Evolutionary conservation across 2,329 filamentous ascomycete genomes (phyloP).

Genomic region (Nannizziopsis arthrosporioides): DNA sequence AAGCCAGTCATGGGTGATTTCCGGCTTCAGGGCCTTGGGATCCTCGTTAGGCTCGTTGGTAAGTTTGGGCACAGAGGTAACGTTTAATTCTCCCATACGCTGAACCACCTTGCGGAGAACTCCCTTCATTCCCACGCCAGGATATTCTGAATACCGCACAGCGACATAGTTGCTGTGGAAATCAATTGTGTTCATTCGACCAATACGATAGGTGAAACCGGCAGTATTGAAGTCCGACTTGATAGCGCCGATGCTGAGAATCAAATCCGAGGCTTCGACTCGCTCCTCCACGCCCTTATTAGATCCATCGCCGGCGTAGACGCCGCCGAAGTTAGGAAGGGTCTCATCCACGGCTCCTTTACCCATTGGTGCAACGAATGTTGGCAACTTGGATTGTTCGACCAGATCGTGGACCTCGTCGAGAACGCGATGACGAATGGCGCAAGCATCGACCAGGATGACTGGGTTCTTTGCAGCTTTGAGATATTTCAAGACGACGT

Average conservation of each 20-base stretch:
- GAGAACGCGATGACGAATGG: slow-evolving; percentile 60
- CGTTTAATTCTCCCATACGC: slow-evolving; percentile 45
- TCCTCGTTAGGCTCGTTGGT: slow-evolving; percentile 38
- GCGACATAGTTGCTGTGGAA: slow-evolving; percentile 63
- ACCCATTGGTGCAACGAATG: slow-evolving; percentile 76
- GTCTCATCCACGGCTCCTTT: slow-evolving; percentile 70
- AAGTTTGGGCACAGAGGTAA: slow-evolving; percentile 43
- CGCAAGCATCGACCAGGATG: slow-evolving; percentile 69
- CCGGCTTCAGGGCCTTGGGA: slow-evolving; percentile 22
- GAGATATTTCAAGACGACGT: slow-evolving; percentile 60
- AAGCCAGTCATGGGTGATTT: slow-evolving; percentile 40
- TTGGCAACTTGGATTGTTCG: slow-evolving; percentile 59
- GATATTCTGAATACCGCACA: slow-evolving; percentile 69
- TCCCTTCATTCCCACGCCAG: slow-evolving; percentile 63
- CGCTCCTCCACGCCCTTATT: slow-evolving; percentile 36
- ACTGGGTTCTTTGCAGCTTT: slow-evolving; percentile 59
- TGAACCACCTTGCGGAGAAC: slow-evolving; percentile 61
- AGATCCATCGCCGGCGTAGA: slow-evolving; percentile 68
- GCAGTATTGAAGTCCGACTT: slow-evolving; percentile 42
- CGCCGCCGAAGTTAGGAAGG: slow-evolving; percentile 60
- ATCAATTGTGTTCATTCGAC: slow-evolving; percentile 65
- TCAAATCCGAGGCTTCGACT: slow-evolving; percentile 31
- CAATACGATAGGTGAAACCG: slow-evolving; percentile 69
- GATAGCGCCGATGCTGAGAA: slow-evolving; percentile 31
- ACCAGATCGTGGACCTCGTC: slow-evolving; percentile 60